Base-by-base conservation (phyloP, 208 protist species). In the Leishmania guyanensis region DNA sequence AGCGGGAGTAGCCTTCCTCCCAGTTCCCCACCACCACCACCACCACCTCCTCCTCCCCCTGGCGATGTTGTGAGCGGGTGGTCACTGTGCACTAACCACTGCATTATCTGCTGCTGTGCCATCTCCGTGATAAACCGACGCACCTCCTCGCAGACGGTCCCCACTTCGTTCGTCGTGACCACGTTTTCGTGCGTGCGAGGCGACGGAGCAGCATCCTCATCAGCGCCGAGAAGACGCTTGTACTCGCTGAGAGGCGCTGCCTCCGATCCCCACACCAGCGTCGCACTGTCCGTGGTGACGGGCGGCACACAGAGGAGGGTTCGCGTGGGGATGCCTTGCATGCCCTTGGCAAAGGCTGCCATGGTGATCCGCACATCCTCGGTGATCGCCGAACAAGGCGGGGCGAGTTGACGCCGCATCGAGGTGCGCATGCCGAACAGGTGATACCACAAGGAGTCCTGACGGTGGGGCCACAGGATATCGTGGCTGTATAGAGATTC, bases 401-500 rank as follows among this genome's bases (percentile, higher is more conserved):
- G 88, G 5, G 58, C 77, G 48, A 84, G 78, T 16, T 80, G 75
- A 3, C 81, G 85, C 26, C 88, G 83, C 69, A 91, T 64, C 3
- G 85, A 79, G 29, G 56, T 65, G 33, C 39, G 43, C 26, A 89
- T 66, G 3, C 89, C 89, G 62, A 94, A 94, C 36, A 94, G 80
- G 65, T 94, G 91, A 26, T 86, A 89, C 75, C 88, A 91, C 56
- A 92, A 54, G 5, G 86, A 80, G 76, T 92, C 82, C 53, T 92
- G 88, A 12, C 85, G 81, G 62, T 86, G 82, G 4, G 84, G 84
- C 36, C 77, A 78, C 10, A 87, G 48, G 36, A 92, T 90, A 73
- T 92, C 89, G 72, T 88, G 77, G 5, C 80, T 88, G 36, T 76
- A 80, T 20, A 53, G 39, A 14, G 73, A 26, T 46, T 84, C 79